Evolutionary conservation across 345 rosid species (phyloP).

Genomic region (Isatis tinctoria): DNA sequence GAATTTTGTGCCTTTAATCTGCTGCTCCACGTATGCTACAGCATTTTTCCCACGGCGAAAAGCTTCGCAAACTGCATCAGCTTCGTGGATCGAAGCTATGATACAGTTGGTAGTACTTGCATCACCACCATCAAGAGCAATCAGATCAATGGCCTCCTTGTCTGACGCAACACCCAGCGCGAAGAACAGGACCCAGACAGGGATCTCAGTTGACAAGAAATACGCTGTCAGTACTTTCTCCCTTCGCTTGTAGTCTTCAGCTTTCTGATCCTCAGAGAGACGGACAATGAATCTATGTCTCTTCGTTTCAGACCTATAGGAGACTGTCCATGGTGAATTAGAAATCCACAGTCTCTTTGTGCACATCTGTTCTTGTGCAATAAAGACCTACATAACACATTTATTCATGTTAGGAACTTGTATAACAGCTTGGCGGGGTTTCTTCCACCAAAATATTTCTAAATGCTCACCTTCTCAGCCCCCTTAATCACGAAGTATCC

Average conservation of each 20-base stretch:
- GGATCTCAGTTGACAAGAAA: conserved; percentile 72
- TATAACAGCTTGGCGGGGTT: not conserved
- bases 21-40: conserved; percentile 33
- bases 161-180: conserved; percentile 79
- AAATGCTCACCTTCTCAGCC: conserved; percentile 93
- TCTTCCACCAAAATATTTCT: not conserved
- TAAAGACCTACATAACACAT: conserved; percentile 54
- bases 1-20: conserved; percentile 51
- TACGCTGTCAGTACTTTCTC: conserved; percentile 67
- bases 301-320: conserved; percentile 61
- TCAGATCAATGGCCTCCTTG: conserved; percentile 57
- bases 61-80: conserved; percentile 52
- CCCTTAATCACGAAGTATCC: conserved; percentile 91
- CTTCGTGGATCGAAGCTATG: conserved; percentile 61
- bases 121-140: conserved; percentile 51
- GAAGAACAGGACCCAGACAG: conserved; percentile 80
- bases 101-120: conserved; percentile 52
- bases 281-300: conserved; percentile 60
- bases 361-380: conserved; percentile 87
- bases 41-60: conserved; percentile 54
- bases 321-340: conserved; percentile 59
- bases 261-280: conserved; percentile 41
- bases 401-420: conserved; percentile 8
- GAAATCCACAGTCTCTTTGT: conserved; percentile 78
- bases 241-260: conserved; percentile 49